phyloP scores from a whole-genome alignment of 257 asterid genomes.

The Plantago elongata region DNA sequence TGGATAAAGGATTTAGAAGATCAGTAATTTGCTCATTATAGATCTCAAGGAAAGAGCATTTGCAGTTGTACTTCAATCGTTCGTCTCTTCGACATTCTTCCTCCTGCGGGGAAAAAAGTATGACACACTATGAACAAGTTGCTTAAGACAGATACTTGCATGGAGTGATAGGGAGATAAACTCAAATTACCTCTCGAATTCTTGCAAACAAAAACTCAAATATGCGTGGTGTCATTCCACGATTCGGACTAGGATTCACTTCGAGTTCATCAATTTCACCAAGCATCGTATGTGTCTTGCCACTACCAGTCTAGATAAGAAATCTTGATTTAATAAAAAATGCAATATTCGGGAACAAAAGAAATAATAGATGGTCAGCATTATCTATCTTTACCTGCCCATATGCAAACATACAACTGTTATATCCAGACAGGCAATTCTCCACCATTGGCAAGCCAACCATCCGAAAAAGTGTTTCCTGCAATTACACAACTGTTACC shows the following conservation, averaged over 20 bases:
- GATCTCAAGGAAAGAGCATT: constrained; percentile 93
- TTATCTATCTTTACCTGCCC: constrained; percentile 64
- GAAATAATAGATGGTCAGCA: no score
- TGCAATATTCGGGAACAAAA: neutral
- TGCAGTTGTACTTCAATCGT: constrained; percentile 66
- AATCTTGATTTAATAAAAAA: constrained; percentile 6
- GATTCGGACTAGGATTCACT: constrained; percentile 67
- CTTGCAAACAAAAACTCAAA: constrained; percentile 96
- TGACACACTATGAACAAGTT: constrained; percentile 1
- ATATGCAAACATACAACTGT: constrained; percentile 98
- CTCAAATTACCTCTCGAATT: constrained; percentile 72
- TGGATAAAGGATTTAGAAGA: constrained; percentile 93
- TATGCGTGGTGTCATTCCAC: constrained; percentile 97
- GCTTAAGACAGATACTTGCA: constrained; percentile 13
- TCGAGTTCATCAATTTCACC: constrained; percentile 82
- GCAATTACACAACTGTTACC: constrained; percentile 29
- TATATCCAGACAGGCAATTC: constrained; percentile 93
- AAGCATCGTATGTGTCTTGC: constrained; percentile 96
- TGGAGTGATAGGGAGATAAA: neutral
- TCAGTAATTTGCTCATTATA: constrained; percentile 91
- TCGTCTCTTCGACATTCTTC: constrained; percentile 89
- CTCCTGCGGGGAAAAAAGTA: constrained; percentile 42
- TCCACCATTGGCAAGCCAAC: constrained; percentile 99
- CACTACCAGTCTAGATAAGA: constrained; percentile 86
- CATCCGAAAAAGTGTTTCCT: constrained; percentile 92